phyloP scores from a whole-genome alignment of 1,284 basidiomycete genomes.

The Butyriboletus regius region DNA sequence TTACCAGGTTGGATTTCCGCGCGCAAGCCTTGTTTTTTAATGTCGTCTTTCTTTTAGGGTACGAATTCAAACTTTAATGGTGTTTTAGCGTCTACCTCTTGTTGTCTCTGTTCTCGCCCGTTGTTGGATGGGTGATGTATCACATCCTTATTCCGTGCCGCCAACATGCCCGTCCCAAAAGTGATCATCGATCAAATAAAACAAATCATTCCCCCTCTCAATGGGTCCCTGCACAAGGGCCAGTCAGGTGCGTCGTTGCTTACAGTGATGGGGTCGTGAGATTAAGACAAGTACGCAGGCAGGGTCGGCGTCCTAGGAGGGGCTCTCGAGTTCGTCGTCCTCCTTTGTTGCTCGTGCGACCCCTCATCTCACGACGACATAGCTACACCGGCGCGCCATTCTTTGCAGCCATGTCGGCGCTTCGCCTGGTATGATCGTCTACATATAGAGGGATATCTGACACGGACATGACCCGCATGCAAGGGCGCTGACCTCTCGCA shows the following conservation, averaged over 20 bases:
- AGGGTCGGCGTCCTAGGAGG: slow-evolving; percentile 91
- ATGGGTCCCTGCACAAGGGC: slow-evolving; percentile 85
- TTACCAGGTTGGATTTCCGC: slow-evolving; percentile 8
- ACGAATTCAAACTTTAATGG: slow-evolving; percentile 18
- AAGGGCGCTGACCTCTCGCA: slow-evolving; percentile 91
- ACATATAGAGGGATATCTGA: background rate
- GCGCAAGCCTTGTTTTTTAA: slow-evolving; percentile 2
- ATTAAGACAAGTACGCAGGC: slow-evolving; percentile 38
- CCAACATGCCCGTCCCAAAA: slow-evolving; percentile 52
- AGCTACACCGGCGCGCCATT: slow-evolving; percentile 94
- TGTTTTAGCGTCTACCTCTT: slow-evolving; percentile 6
- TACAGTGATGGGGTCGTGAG: background rate
- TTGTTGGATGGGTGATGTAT: slow-evolving; percentile 14
- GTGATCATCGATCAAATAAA: slow-evolving; percentile 62
- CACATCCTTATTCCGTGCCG: slow-evolving; percentile 8
- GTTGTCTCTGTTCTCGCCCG: background rate
- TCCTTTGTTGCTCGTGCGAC: background rate
- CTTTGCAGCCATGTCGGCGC: slow-evolving; percentile 83
- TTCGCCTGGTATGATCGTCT: slow-evolving; percentile 60
- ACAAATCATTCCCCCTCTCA: slow-evolving; percentile 75
- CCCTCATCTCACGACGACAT: background rate
- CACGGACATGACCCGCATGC: background rate
- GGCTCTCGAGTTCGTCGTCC: slow-evolving; percentile 65
- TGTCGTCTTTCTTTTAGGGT: slow-evolving; percentile 14
- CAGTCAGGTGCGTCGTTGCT: slow-evolving; percentile 66